Conservation (phyloP, 441 rosid genomes). For the Eutrema salsugineum region DNA sequence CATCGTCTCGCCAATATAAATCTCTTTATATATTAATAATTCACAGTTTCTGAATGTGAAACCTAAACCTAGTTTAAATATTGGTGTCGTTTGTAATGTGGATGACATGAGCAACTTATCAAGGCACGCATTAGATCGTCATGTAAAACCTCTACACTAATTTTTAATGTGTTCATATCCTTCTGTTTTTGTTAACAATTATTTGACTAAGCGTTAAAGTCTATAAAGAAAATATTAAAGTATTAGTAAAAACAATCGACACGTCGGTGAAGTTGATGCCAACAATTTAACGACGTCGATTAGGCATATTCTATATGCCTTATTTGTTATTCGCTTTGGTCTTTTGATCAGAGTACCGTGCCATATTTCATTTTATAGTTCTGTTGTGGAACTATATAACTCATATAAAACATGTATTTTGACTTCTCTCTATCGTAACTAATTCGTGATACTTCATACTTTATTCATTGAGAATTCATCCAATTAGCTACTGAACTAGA, state of each 20-base stretch:
- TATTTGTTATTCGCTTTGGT: background rate
- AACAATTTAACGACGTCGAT: background rate
- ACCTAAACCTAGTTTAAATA: background rate
- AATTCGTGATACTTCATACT: too few species aligned
- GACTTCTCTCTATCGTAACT: too few species aligned
- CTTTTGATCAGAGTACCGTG: background rate
- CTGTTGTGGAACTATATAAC: background rate
- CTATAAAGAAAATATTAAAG: background rate
- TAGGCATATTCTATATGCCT: background rate
- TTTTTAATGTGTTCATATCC: background rate
- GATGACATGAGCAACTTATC: background rate
- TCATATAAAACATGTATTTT: too few species aligned
- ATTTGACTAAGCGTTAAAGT: background rate
- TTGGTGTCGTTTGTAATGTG: background rate
- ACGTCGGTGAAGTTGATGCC: background rate
- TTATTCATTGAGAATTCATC: too few species aligned
- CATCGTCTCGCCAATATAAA: background rate
- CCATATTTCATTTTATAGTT: background rate
- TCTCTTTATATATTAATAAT: background rate
- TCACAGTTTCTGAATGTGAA: background rate
- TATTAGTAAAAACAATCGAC: background rate
- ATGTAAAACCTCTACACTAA: background rate
- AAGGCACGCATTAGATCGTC: conserved; percentile 1
- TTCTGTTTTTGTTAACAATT: background rate
- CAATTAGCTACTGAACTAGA: too few species aligned